Conservation (phyloP, 1,139 yeast species). For the Zygosaccharomyces pseudobailii region DNA sequence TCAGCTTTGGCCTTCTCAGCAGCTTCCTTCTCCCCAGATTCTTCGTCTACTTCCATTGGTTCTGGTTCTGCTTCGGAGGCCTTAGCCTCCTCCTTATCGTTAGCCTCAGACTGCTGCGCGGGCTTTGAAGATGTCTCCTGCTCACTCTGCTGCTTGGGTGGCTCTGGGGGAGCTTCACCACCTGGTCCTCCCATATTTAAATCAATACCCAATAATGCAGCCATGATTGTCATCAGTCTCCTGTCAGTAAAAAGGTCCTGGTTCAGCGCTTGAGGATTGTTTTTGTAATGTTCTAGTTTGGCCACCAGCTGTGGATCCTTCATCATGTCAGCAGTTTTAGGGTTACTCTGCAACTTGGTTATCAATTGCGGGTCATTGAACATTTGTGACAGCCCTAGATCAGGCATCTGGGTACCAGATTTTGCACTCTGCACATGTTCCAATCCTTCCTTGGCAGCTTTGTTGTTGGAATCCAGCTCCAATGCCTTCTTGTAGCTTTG, state of each 20-base stretch:
- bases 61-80: slow-evolving; percentile 33
- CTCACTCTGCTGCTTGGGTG: slow-evolving; percentile 9
- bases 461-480: slow-evolving; percentile 73
- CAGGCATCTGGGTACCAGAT: slow-evolving; percentile 44
- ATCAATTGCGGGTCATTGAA: slow-evolving; percentile 79
- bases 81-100: slow-evolving; percentile 30
- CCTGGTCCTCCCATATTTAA: slow-evolving; percentile 42
- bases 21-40: slow-evolving; percentile 38
- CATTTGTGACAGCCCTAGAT: slow-evolving; percentile 70
- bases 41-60: slow-evolving; percentile 36
- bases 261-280: slow-evolving; percentile 68
- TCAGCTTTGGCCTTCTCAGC: slow-evolving; percentile 81
- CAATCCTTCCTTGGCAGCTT: slow-evolving; percentile 84
- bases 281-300: slow-evolving; percentile 60
- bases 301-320: slow-evolving; percentile 80
- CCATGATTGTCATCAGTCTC: slow-evolving; percentile 83
- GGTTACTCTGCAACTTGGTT: slow-evolving; percentile 70
- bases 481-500: slow-evolving; percentile 73
- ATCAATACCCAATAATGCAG: slow-evolving; percentile 80
- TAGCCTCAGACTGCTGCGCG: slow-evolving; percentile 26
- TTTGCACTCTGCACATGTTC: slow-evolving; percentile 47
- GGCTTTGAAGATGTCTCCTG: slow-evolving; percentile 11
- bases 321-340: slow-evolving; percentile 82
- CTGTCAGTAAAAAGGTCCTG: slow-evolving; percentile 69
- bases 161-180: slow-evolving; percentile 12